Evolutionary conservation across 768 basidiomycete genomes (phyloP).

Genomic region (Mycena venus): DNA sequence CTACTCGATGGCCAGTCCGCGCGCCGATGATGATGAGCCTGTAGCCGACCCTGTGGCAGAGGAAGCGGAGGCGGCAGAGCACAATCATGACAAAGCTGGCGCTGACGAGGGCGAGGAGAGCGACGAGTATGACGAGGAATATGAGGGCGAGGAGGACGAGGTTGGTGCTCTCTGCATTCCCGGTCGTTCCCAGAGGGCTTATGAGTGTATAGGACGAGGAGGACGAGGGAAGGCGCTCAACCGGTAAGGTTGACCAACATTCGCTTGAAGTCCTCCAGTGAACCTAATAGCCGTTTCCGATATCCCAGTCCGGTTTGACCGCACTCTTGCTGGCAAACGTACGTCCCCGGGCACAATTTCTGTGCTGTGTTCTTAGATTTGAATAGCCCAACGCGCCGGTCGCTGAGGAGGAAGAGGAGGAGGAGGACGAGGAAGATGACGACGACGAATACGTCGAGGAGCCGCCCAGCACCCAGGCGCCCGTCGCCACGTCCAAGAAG

Average conservation of each 20-base stretch:
- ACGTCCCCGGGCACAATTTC: constrained; percentile 14
- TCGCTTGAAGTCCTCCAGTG: not conserved
- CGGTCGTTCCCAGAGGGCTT: not conserved
- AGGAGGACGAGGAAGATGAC: constrained; percentile 51
- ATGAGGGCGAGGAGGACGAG: constrained; percentile 5
- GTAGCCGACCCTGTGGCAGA: not conserved
- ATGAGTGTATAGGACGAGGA: constrained; percentile 7
- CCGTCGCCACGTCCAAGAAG: constrained; percentile 45
- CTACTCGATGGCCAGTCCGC: constrained; percentile 10
- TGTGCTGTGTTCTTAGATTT: not conserved
- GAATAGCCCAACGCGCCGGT: constrained; percentile 42
- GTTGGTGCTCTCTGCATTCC: not conserved
- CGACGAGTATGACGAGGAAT: not conserved
- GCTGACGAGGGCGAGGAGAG: constrained; percentile 16
- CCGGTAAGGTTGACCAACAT: constrained; percentile 19
- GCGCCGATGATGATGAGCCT: not conserved
- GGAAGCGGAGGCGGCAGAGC: not conserved
- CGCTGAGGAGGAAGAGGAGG: constrained; percentile 32
- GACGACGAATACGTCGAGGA: constrained; percentile 42
- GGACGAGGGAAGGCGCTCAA: constrained; percentile 26
- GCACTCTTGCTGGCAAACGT: constrained; percentile 47
- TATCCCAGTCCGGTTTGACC: constrained; percentile 39
- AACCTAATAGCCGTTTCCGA: not conserved
- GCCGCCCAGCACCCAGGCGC: constrained; percentile 4
- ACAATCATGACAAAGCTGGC: not conserved